Conservation (phyloP, 306 rosid species). For the Boehmeria nivea region DNA sequence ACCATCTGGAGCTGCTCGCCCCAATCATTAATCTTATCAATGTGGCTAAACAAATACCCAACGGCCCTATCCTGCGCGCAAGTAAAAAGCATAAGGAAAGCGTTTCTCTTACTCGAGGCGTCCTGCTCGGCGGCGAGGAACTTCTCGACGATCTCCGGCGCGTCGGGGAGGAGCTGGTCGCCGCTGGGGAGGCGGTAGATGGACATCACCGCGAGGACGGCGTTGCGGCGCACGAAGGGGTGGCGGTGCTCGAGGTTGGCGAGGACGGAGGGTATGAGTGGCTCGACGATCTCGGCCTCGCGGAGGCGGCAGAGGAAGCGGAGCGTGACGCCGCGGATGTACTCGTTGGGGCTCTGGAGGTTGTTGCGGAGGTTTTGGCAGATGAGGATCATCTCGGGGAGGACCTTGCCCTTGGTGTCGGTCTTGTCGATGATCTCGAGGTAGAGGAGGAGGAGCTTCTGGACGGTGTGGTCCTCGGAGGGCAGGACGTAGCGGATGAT, state of each 20-base stretch:
- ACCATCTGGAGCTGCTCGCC: slow-evolving; percentile 88
- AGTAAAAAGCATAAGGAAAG: slow-evolving; percentile 86
- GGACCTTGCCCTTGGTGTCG: slow-evolving; percentile 75
- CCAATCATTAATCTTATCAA: slow-evolving; percentile 81
- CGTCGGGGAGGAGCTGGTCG: slow-evolving; percentile 65
- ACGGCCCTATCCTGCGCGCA: slow-evolving; percentile 90
- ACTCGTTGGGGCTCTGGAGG: slow-evolving; percentile 89
- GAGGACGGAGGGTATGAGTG: slow-evolving; percentile 78
- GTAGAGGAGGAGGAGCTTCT: slow-evolving; percentile 89
- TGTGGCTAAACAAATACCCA: slow-evolving; percentile 47
- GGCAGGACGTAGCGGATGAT: slow-evolving; percentile 87
- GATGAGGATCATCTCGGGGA: slow-evolving; percentile 94
- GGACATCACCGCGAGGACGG: slow-evolving; percentile 85
- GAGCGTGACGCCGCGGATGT: slow-evolving; percentile 83
- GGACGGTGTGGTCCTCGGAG: slow-evolving; percentile 92
- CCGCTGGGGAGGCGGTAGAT: slow-evolving; percentile 81
- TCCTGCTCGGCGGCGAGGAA: slow-evolving; percentile 77
- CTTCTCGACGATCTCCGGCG: slow-evolving; percentile 81
- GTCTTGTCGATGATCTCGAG: slow-evolving; percentile 91
- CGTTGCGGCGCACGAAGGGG: slow-evolving; percentile 78
- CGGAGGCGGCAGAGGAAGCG: slow-evolving; percentile 88
- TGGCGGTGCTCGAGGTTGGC: slow-evolving; percentile 82
- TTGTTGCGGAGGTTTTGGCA: slow-evolving; percentile 96
- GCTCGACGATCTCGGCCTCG: slow-evolving; percentile 86
- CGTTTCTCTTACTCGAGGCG: slow-evolving; percentile 72